Evolutionary conservation across 2,329 filamentous ascomycete species (phyloP), one percentile per base, ranked within the genome.

Genomic region (Trichophyton schoenleinii): DNA sequence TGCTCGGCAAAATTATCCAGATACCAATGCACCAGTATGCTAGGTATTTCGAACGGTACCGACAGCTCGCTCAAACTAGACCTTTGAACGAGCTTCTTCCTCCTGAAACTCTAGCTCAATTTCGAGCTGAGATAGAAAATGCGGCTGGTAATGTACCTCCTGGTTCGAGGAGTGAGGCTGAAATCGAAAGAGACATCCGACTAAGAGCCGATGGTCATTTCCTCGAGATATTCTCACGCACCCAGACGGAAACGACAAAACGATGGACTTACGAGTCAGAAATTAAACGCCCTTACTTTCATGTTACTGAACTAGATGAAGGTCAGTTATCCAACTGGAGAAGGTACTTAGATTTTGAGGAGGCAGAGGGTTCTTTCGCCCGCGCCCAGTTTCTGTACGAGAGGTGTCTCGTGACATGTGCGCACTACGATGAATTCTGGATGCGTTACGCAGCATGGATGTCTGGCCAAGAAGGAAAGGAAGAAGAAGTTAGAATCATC

Each of bases 371-470:
- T 59, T 84, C 91, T 65, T 89, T 85, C 66, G 75, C 80, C 13
- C 84, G 94, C 63, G 87, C 82, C 53, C 83, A 88, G 4, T 94
- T 94, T 70, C 77, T 99, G 36, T 97, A 99, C 71, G 94, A 99
- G 77, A 86, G 94, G 59, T 97, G 91, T 68, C 76, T 99, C 59
- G 89, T 96, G 41, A 92, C 90, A 0, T 95, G 89, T 69, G 92
- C 94, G 15, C 87, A 95, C 67, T 96, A 99, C 71, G 92, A 97
- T 58, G 92, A 97, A 71, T 95, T 97, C 74, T 99, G 94, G 94
- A 85, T 95, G 69, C 87, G 94, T n/a, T 99, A 96, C 74, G 89
- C 88, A 15, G 82, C 92, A 46, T 99, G 94, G 94, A 95, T 96
- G 88, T 81, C 83, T 63, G 84, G 84, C 0, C 89, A 95, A 70